phyloP scores from a whole-genome alignment of 1,284 basidiomycete genomes.

The Tilletia indica region DNA sequence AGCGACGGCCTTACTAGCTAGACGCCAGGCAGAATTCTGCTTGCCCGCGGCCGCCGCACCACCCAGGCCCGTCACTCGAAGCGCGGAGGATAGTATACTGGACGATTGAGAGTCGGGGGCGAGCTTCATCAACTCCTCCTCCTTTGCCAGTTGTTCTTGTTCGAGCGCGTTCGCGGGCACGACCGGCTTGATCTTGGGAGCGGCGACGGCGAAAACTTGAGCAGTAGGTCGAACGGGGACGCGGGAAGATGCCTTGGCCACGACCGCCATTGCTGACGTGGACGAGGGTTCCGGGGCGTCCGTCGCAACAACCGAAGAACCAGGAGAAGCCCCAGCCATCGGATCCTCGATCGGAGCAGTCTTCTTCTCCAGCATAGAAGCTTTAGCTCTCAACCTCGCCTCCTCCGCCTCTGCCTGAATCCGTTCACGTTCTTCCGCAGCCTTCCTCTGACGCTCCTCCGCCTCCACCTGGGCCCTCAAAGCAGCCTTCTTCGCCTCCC shows the following conservation, averaged over 20 bases:
- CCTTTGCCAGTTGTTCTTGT: not conserved
- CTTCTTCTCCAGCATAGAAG: not conserved
- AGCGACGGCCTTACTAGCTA: not conserved
- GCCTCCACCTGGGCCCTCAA: not conserved
- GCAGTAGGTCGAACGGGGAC: not conserved
- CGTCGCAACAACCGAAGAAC: not conserved
- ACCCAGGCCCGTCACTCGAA: not conserved
- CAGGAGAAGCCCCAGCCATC: too few species aligned
- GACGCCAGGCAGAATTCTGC: not conserved
- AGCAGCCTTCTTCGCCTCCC: not conserved
- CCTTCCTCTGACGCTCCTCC: not conserved
- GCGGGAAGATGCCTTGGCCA: not conserved
- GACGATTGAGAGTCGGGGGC: not conserved
- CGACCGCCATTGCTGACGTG: not conserved
- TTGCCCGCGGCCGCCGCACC: not conserved
- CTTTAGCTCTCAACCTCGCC: not conserved
- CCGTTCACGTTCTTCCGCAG: slow-evolving; percentile 3
- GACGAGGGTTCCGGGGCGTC: not conserved
- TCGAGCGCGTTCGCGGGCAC: not conserved
- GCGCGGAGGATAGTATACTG: not conserved
- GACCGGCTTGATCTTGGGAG: slow-evolving; percentile 3
- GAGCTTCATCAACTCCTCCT: slow-evolving; percentile 5
- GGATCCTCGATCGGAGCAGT: too few species aligned
- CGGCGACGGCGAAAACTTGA: slow-evolving; percentile 6
- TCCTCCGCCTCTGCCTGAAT: not conserved